Evolutionary conservation across 1,139 yeast species (phyloP).

Genomic region (Eremothecium coryli): DNA sequence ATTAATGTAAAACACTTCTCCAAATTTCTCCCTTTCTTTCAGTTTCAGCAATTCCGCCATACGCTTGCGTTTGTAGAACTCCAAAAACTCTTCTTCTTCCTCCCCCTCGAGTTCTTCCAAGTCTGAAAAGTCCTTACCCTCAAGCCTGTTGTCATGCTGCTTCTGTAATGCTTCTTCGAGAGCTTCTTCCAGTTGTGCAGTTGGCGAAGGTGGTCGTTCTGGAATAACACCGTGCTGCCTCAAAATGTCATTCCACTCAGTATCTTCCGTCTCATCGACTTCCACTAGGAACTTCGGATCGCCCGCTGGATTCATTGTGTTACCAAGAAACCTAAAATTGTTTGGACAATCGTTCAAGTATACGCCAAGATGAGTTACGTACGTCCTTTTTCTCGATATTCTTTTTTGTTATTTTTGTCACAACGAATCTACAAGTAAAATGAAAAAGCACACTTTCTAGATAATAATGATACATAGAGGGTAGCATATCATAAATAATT

Average conservation of each 20-base stretch:
- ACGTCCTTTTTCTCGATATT: too few relatives aligned
- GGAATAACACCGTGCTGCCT: conserved; percentile 89
- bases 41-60: conserved; percentile 60
- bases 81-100: conserved; percentile 70
- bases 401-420: too few relatives aligned
- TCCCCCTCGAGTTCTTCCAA: conserved; percentile 71
- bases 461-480: too few relatives aligned
- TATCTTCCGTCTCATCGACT: conserved; percentile 91
- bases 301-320: conserved; percentile 11
- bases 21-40: conserved; percentile 57
- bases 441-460: too few relatives aligned
- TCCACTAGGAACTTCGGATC: conserved; percentile 48
- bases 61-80: conserved; percentile 65
- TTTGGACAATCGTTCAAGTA: too few relatives aligned
- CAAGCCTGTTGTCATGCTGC: conserved; percentile 53
- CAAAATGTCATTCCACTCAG: conserved; percentile 96
- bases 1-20: conserved; percentile 63
- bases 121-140: conserved; percentile 66
- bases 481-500: too few relatives aligned
- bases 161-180: conserved; percentile 68
- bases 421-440: too few relatives aligned
- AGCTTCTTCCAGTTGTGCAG: conserved; percentile 78
- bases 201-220: conserved; percentile 81
- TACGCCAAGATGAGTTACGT: too few relatives aligned
- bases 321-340: too few relatives aligned